Conservation (phyloP, 495 filamentous ascomycete species). For the Podospora pseudocomata region DNA sequence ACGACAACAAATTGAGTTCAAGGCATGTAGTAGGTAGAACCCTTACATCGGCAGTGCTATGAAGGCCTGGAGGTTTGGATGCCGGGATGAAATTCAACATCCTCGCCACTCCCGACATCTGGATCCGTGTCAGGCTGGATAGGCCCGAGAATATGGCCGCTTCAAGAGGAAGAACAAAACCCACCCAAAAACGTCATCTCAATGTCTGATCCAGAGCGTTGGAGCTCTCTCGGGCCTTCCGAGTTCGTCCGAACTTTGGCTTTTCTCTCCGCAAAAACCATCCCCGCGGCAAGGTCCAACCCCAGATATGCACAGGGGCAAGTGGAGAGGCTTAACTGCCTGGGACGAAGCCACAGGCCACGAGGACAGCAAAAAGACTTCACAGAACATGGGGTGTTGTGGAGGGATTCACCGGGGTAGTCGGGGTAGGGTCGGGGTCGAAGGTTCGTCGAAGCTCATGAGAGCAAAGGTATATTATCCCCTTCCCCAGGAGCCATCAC, state of each 20-base stretch:
- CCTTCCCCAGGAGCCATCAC: not conserved
- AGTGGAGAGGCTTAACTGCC: not conserved
- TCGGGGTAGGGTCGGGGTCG: not conserved
- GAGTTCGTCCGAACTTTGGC: not conserved
- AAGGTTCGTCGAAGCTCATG: not conserved
- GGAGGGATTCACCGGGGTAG: not conserved
- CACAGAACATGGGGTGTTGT: not conserved
- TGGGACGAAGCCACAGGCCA: not conserved
- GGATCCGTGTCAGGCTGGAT: not conserved
- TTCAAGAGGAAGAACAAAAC: not conserved
- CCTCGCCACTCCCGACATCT: too few species aligned
- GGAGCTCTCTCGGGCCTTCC: not conserved
- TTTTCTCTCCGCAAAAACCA: not conserved
- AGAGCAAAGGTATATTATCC: not conserved
- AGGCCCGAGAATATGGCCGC: not conserved
- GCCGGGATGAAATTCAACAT: too few species aligned
- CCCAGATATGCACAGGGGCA: conserved; percentile 1
- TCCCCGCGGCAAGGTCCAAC: not conserved
- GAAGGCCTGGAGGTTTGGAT: too few species aligned
- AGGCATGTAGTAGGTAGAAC: too few species aligned
- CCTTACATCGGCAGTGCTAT: too few species aligned
- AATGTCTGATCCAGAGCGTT: not conserved
- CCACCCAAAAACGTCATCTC: not conserved
- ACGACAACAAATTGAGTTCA: too few species aligned
- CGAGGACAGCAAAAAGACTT: conserved; percentile 1